phyloP scores from a whole-genome alignment of 2,329 filamentous ascomycete genomes.

The Huntiella omanensis region DNA sequence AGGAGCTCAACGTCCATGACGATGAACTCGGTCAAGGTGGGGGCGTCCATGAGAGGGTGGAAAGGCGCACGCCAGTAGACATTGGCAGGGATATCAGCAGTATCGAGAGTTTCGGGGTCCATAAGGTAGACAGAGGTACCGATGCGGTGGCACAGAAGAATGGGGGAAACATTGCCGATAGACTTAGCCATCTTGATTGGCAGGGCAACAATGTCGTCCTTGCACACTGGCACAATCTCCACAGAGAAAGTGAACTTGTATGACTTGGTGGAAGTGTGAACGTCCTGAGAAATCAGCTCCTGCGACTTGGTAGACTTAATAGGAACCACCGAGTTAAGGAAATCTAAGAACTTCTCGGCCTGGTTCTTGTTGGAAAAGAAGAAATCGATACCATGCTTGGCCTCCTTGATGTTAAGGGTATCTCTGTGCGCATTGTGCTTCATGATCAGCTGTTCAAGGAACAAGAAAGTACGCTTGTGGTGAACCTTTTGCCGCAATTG shows the following conservation, averaged over 20 bases:
- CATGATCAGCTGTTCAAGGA: constrained; percentile 82
- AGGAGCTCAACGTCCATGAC: constrained; percentile 83
- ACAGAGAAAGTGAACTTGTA: constrained; percentile 91
- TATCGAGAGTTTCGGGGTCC: constrained; percentile 81
- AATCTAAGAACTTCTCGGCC: constrained; percentile 82
- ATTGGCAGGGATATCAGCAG: constrained; percentile 60
- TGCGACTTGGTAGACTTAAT: constrained; percentile 57
- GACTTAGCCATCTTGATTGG: constrained; percentile 77
- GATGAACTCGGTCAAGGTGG: constrained; percentile 78
- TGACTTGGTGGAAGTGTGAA: constrained; percentile 73
- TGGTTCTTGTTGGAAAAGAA: constrained; percentile 82
- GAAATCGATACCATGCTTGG: constrained; percentile 89
- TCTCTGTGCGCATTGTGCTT: constrained; percentile 85
- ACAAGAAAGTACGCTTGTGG: constrained; percentile 61
- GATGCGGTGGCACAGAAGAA: constrained; percentile 71
- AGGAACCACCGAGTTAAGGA: constrained; percentile 65
- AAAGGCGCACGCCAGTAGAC: constrained; percentile 90
- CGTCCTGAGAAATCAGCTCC: constrained; percentile 83
- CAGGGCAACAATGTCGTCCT: constrained; percentile 88
- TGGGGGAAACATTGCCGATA: constrained; percentile 70
- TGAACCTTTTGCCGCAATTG: constrained; percentile 94
- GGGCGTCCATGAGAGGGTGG: constrained; percentile 60
- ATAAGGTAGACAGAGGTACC: constrained; percentile 80
- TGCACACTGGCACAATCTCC: constrained; percentile 85
- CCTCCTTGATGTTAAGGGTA: constrained; percentile 95